These are phyloP conservation scores for Garcia nutans DNA, from an alignment of 345 rosid species.

Conservation along the genomic window DNA sequence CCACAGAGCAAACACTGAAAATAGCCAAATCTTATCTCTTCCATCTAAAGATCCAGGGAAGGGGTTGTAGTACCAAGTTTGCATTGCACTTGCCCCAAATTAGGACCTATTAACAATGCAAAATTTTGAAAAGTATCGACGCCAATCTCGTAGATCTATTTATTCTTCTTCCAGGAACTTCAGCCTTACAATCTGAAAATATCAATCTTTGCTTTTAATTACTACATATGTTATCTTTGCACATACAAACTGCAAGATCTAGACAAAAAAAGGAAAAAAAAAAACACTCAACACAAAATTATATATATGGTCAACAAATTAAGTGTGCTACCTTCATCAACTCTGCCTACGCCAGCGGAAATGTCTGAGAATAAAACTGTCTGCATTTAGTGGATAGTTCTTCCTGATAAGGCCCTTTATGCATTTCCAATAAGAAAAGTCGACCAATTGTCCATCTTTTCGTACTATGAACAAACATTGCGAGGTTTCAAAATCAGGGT, in stretches of 20 bases:
- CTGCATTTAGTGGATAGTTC: conserved; percentile 88
- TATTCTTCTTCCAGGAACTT: not conserved
- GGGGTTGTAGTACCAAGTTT: no score
- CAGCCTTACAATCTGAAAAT: conserved; percentile 1
- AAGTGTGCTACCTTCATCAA: conserved; percentile 41
- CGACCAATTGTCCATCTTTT: conserved; percentile 68
- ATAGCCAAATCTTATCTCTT: no score
- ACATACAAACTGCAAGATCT: conserved; percentile 7
- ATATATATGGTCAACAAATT: conserved; percentile 16
- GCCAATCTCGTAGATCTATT: not conserved
- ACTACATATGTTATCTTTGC: not conserved
- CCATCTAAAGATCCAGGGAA: no score
- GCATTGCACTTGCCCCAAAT: not conserved
- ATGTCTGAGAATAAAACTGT: conserved; percentile 86
- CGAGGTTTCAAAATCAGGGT: conserved; percentile 76
- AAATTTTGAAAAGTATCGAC: no score
- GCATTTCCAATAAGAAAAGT: conserved; percentile 99
- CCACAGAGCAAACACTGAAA: no score
- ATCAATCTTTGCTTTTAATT: conserved; percentile 10
- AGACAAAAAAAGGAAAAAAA: not conserved
- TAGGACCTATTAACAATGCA: not conserved
- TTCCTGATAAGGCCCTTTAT: conserved; percentile 83
- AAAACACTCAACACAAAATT: conserved; percentile 1
- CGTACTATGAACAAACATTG: conserved; percentile 84
- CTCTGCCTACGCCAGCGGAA: conserved; percentile 56